These are phyloP conservation scores for Polyrhizophydium stewartii DNA, from an alignment of 371 early-diverging fungal species.

Conservation along the genomic window DNA sequence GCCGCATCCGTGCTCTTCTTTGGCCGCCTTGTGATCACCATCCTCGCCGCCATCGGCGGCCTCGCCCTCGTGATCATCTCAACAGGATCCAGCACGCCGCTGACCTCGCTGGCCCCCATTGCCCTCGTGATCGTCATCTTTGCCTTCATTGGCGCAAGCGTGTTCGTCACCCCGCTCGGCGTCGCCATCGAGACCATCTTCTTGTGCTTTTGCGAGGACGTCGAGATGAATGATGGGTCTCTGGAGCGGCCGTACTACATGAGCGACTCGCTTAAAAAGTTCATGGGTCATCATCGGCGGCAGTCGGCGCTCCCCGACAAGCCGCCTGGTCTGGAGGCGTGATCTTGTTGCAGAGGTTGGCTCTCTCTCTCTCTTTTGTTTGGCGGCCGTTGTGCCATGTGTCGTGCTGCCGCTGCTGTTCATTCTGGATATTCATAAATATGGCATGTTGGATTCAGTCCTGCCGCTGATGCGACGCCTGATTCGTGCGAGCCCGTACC, in stretches of 20 bases:
- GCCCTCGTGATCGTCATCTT: constrained; percentile 12
- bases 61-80: constrained; percentile 3
- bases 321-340: no score
- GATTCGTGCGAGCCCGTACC: no score
- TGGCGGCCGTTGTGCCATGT: no score
- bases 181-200: constrained; percentile 50
- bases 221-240: constrained; percentile 43
- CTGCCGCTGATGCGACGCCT: no score
- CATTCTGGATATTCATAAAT: no score
- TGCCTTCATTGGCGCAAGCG: constrained; percentile 28
- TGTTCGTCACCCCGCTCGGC: constrained; percentile 28
- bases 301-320: no score
- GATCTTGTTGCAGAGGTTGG: no score
- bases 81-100: not conserved
- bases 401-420: no score
- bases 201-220: constrained; percentile 43
- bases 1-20: constrained; percentile 21
- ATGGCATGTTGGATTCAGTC: no score
- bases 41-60: constrained; percentile 5
- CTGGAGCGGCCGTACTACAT: constrained; percentile 36
- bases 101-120: constrained; percentile 3
- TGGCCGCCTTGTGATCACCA: constrained; percentile 20
- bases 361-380: no score
- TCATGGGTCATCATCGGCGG: constrained; percentile 11
- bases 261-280: constrained; percentile 23